Evolutionary conservation across 2,329 filamentous ascomycete species (phyloP), one percentile per base, ranked within the genome.

Genomic region (Dactylonectria macrodidyma): DNA sequence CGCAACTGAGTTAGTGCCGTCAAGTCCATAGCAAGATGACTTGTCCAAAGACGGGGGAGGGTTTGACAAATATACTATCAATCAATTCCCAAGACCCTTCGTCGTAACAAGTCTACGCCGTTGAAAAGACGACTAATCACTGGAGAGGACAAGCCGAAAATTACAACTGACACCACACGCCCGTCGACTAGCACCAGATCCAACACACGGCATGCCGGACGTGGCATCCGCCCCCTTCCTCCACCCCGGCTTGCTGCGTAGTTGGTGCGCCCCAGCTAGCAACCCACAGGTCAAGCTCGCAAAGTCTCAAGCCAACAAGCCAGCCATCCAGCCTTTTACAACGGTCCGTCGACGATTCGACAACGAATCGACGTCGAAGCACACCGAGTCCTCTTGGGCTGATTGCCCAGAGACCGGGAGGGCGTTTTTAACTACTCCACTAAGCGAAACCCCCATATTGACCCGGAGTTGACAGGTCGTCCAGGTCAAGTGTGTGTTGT

Each of bases 321-420:
- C 54, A 59, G 63, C 59, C 67, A 57, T 67, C 24, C 60, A 65
- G 65, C 68, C 70, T 59, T 44, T 66, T 48, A 10, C 56, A 71
- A 71, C 58, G 66, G 55, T 65, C 57, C 62, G 22, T 52, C 62
- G 54, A 65, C 52, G 41, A 44, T n/a, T 30, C 26, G 26, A 30
- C 26, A 30, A 30, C 26, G 26, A 30, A 5, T 30, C 7, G 26
- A 30, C 26, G 26, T 30, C 26, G 26, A 38, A 56, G 66, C 54
- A 24, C 54, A 46, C 56, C 48, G 38, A 63, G 57, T 48, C 41
- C 24, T 19, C 57, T 19, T 8, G 12, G 26, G 11, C 34, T 30
- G 51, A 26, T n/a, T 47, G 59, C 51, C 60, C 46, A 41, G 55
- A 26, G 34, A 46, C 44, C 46, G 24, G 46, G 44, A 60, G 47